Conservation (phyloP, 345 rosid genomes). For the Viola odorata region DNA sequence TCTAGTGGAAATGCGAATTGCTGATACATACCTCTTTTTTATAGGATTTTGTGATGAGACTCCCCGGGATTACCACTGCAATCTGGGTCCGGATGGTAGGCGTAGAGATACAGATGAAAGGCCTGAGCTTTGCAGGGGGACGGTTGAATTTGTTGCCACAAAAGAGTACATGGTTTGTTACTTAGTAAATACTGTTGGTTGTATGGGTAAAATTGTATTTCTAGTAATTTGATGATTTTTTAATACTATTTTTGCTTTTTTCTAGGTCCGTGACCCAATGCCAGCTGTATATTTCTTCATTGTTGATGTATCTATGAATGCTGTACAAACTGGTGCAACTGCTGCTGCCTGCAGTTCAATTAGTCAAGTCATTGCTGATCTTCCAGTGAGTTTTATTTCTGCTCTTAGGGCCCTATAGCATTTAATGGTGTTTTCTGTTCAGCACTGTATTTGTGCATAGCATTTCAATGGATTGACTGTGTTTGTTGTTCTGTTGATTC, state of each 20-base stretch:
- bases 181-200: slow-evolving; percentile 1
- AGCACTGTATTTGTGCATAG: not conserved
- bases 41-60: slow-evolving; percentile 80
- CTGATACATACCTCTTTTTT: slow-evolving; percentile 6
- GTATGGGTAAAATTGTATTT: not conserved
- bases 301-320: slow-evolving; percentile 93
- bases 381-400: slow-evolving; percentile 59
- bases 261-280: slow-evolving; percentile 97
- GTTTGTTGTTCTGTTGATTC: no score
- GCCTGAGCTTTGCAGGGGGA: slow-evolving; percentile 91
- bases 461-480: not conserved
- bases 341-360: slow-evolving; percentile 98
- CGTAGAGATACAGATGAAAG: slow-evolving; percentile 96
- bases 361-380: slow-evolving; percentile 84
- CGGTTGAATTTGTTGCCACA: slow-evolving; percentile 89
- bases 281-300: slow-evolving; percentile 92
- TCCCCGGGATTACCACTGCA: slow-evolving; percentile 83
- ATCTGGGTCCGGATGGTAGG: slow-evolving; percentile 87
- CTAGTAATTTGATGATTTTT: not conserved
- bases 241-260: slow-evolving; percentile 4
- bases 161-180: slow-evolving; percentile 85
- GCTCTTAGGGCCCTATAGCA: not conserved
- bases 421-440: no score
- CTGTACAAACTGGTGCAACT: slow-evolving; percentile 90
- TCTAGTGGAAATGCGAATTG: no score